Conservation (phyloP, 2,329 filamentous ascomycete species). For the Grosmannia clavigera region DNA sequence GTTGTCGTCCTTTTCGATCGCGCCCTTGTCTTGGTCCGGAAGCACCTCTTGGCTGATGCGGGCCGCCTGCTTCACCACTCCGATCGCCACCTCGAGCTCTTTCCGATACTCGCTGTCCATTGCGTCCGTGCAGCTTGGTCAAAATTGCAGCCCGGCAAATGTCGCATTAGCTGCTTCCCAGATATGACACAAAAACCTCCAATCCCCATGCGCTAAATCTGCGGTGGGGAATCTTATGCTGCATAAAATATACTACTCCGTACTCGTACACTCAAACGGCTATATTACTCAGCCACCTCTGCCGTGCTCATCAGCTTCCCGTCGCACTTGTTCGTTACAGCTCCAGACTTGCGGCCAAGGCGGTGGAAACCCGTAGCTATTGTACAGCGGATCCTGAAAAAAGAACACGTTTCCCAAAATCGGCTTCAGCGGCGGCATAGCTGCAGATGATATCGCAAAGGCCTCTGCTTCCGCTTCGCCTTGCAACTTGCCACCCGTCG, state of each 20-base stretch:
- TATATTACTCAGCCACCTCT: not conserved
- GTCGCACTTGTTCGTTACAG: slow-evolving; percentile 8
- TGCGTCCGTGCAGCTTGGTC: not conserved
- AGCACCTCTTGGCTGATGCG: slow-evolving; percentile 37
- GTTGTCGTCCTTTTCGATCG: slow-evolving; percentile 37
- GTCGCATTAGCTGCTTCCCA: no score
- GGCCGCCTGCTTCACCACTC: slow-evolving; percentile 31
- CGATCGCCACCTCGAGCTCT: slow-evolving; percentile 31
- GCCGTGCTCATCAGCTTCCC: slow-evolving; percentile 5
- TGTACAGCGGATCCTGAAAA: slow-evolving; percentile 3
- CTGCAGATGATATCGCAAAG: not conserved
- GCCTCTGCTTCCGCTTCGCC: not conserved
- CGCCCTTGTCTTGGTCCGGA: slow-evolving; percentile 33
- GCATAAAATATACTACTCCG: no score
- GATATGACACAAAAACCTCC: not conserved
- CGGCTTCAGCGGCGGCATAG: not conserved
- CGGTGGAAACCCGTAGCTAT: slow-evolving; percentile 4
- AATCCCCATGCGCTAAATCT: not conserved
- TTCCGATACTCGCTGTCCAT: slow-evolving; percentile 23
- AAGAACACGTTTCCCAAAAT: slow-evolving; percentile 2
- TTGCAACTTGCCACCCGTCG: not conserved
- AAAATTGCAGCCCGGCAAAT: not conserved
- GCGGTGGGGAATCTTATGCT: not conserved
- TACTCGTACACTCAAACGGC: not conserved
- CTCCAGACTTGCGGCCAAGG: slow-evolving; percentile 6